Evolutionary conservation across 306 rosid genomes (phyloP).

Genomic region (Sicyos baderoa): DNA sequence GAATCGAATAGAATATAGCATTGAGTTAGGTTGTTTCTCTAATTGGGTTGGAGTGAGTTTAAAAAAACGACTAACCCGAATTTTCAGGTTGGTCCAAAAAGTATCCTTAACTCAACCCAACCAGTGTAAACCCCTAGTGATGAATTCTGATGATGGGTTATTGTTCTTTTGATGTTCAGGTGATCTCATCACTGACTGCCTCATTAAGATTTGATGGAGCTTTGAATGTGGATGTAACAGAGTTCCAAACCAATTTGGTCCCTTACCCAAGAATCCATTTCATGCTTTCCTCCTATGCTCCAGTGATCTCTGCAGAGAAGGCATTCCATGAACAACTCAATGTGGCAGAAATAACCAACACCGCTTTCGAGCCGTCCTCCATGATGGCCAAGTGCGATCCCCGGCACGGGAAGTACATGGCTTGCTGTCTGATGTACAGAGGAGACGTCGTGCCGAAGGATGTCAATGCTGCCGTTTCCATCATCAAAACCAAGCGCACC

Average conservation of each 20-base stretch:
- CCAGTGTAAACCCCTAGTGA: too few relatives aligned
- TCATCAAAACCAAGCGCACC: conserved; percentile 85
- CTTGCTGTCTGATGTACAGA: conserved; percentile 91
- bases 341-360: conserved; percentile 85
- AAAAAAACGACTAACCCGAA: too few relatives aligned
- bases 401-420: conserved; percentile 92
- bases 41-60: too few relatives aligned
- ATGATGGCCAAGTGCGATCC: conserved; percentile 99
- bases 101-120: too few relatives aligned
- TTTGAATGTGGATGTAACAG: conserved; percentile 78
- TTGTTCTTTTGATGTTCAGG: conserved; percentile 31
- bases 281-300: conserved; percentile 93
- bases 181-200: conserved; percentile 80
- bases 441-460: conserved; percentile 95
- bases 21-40: too few relatives aligned
- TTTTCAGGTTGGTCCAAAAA: too few relatives aligned
- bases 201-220: conserved; percentile 90
- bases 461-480: conserved; percentile 81
- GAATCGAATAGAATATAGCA: too few relatives aligned
- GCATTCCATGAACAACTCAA: conserved; percentile 45
- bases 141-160: background rate
- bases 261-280: conserved; percentile 93
- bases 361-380: conserved; percentile 88
- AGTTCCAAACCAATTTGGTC: conserved; percentile 87
- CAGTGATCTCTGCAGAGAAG: conserved; percentile 36